Conservation (phyloP, 2,329 filamentous ascomycete species). For the Aspergillus sp. region DNA sequence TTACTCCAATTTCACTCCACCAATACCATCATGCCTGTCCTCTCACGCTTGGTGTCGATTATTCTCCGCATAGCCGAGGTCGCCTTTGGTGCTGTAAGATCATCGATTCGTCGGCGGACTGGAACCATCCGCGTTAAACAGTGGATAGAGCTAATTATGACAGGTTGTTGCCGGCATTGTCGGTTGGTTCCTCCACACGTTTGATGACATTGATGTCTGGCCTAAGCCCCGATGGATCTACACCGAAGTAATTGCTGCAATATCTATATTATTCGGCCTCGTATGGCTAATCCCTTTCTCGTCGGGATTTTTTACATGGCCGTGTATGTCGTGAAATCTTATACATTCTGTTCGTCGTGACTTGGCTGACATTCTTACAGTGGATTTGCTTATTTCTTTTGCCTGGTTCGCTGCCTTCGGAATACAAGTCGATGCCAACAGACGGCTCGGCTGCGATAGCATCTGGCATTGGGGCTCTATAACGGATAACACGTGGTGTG, state of each 20-base stretch:
- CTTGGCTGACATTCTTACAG: slow-evolving; percentile 20
- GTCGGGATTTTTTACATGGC: slow-evolving; percentile 67
- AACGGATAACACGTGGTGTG: slow-evolving; percentile 54
- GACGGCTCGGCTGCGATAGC: slow-evolving; percentile 53
- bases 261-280: slow-evolving; percentile 68
- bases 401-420: slow-evolving; percentile 71
- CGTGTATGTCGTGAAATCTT: slow-evolving; percentile 33
- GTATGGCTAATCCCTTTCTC: slow-evolving; percentile 73
- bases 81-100: slow-evolving; percentile 64
- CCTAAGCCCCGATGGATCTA: slow-evolving; percentile 70
- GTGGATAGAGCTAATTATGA: slow-evolving; percentile 15
- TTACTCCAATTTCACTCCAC: not conserved
- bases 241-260: slow-evolving; percentile 67
- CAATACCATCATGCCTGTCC: slow-evolving; percentile 45
- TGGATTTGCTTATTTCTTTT: slow-evolving; percentile 68
- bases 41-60: slow-evolving; percentile 57
- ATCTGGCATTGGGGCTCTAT: slow-evolving; percentile 63
- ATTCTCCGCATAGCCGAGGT: slow-evolving; percentile 64
- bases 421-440: slow-evolving; percentile 60
- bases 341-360: not conserved
- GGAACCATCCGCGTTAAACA: not conserved
- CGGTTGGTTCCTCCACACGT: slow-evolving; percentile 62
- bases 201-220: slow-evolving; percentile 51
- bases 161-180: slow-evolving; percentile 66
- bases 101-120: not conserved